Percentiles rank a stretch among this genome's conserved stretches.
These are phyloP conservation scores for Nicotiana sylvestris DNA, from an alignment of 257 asterid species.

Conservation along the genomic window DNA sequence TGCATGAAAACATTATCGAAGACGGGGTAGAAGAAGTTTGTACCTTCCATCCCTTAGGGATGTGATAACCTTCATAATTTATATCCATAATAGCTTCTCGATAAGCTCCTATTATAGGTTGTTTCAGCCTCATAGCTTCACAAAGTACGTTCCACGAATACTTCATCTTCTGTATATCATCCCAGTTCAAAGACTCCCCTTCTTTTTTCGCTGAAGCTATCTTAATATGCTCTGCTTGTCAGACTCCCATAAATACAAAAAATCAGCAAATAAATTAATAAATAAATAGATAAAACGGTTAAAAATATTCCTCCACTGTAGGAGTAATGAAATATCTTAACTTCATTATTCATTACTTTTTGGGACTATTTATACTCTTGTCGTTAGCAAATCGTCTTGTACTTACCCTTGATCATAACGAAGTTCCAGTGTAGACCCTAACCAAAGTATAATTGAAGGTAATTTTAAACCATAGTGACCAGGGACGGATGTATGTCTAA, in stretches of 20 bases:
- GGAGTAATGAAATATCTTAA: too few relatives aligned
- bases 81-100: slow-evolving; percentile 60
- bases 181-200: slow-evolving; percentile 64
- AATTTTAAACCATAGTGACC: too few relatives aligned
- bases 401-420: too few relatives aligned
- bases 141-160: slow-evolving; percentile 12
- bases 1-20: not conserved
- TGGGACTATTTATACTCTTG: too few relatives aligned
- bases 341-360: too few relatives aligned
- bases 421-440: too few relatives aligned
- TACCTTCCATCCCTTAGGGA: slow-evolving; percentile 95
- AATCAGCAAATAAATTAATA: not conserved
- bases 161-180: slow-evolving; percentile 45
- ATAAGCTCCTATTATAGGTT: slow-evolving; percentile 65
- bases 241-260: not conserved
- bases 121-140: slow-evolving; percentile 47
- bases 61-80: slow-evolving; percentile 57
- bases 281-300: too few relatives aligned
- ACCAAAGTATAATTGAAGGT: too few relatives aligned
- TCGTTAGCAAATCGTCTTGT: too few relatives aligned
- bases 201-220: slow-evolving; percentile 40
- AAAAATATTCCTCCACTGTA: too few relatives aligned
- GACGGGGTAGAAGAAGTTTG: not conserved
- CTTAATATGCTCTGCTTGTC: slow-evolving; percentile 53
- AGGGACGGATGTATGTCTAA: too few relatives aligned